Base-by-base conservation (phyloP, 495 filamentous ascomycete species). In the Xylaria acuta region DNA sequence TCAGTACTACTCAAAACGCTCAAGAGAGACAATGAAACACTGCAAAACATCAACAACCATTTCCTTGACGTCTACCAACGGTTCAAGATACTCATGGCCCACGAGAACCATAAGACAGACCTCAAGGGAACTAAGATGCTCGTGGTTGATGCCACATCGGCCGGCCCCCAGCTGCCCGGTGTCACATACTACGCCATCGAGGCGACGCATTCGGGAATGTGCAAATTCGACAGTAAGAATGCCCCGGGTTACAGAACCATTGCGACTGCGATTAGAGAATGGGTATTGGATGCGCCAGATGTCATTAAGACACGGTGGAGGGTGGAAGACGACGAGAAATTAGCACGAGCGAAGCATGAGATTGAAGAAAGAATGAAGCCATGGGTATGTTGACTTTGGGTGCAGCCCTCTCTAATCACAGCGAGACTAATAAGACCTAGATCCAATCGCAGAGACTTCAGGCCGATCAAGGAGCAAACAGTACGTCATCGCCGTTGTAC, bases 171-270 rank as follows among this genome's bases (percentile, higher is more conserved):
- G 54, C 80, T 92, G 25, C 90, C 92, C 22, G 91, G 92, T 67
- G 92, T 93, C 1, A 89, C 90, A 67, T 90, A 92, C 59, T 93
- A 91, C 75, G 91, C 91, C 18, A 93, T 97, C 59, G 91, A 95
- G 74, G 90, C 92, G 1, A 91, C 89, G n/a, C 94, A 97, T 78
- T 92, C 90, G n/a, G 86, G 88, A 45, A 96, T 97, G 92, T 94
- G 90, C 84, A 96, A 94, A 76, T 97, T 96, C 72, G 90, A 92
- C 40, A 89, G 88, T 73, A 87, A 89, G 27, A 88, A 84, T 69
- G 86, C 93, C 0, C 90, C 93, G 0, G 94, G 94, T 1, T 97
- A 91, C 74, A 86, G 90, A 54, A 90, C 90, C 22, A 86, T 97
- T 18, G 89, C 90, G 1, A 92, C 91, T 41, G 90, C 91, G 0